Base-by-base conservation (phyloP, 2,329 filamentous ascomycete genomes). In the Aaosphaeria arxii region DNA sequence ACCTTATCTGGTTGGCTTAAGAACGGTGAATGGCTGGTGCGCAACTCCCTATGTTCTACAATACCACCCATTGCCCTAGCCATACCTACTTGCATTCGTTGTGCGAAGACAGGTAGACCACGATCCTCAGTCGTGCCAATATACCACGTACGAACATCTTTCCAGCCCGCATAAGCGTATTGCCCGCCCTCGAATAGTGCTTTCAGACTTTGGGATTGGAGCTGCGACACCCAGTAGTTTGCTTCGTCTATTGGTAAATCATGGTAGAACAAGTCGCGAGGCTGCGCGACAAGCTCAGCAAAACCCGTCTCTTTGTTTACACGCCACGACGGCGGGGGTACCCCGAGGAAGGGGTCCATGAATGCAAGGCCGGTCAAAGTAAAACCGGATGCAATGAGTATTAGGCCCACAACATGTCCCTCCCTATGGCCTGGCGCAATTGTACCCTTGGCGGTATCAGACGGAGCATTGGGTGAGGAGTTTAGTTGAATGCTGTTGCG, bases 211-310 rank as follows among this genome's bases (percentile, higher is more conserved):
- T 80, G 76, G 0, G 53, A 55, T 0, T 57, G 64, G 5, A 80
- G 72, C 48, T 72, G 68, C 0, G 56, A 58, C 1, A 70, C 68
- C 73, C 76, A 78, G 38, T 63, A 62, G 4, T 71, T 61, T 0
- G 63, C 74, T 44, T 80, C 77, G 1, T 73, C 69, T 0, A 51
- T 56, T 0, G 75, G 66, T 0, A 81, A 49, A 56, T 81, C 77
- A 50, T 80, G 75, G 48, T 80, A 81, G 48, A 81, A 76, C 2
- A 79, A 51, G 5, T 77, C 62, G 5, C 67, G 53, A 0, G 74
- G 60, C 13, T 71, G 54, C 24, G 50, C 56, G 11, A 67, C 58
- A 4, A 81, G 46, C 1, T 71, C 69, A 1, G 72, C 73, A 39
- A 68, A 72, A 4, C 77, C 77, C 0, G 67, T 76, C 2, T 39